phyloP scores from a whole-genome alignment of 495 filamentous ascomycete genomes.

The Talaromyces nanjingensis region DNA sequence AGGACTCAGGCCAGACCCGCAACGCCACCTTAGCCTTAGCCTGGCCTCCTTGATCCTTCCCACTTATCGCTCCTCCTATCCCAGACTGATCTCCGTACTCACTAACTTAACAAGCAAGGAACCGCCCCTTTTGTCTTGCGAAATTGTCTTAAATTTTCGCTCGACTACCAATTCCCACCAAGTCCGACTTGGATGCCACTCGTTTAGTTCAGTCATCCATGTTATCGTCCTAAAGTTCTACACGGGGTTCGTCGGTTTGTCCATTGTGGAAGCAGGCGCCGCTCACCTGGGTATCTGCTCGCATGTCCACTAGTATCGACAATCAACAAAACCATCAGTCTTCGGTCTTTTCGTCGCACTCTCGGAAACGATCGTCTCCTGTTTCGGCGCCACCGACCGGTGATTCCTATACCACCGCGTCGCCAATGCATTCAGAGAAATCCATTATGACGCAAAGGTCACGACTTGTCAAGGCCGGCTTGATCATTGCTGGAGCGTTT shows the following conservation, averaged over 20 bases:
- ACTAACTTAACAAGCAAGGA: background rate
- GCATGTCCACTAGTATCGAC: slow-evolving; percentile 45
- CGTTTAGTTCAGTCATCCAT: background rate
- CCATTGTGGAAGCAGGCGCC: background rate
- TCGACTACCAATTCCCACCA: background rate
- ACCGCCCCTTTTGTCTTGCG: background rate
- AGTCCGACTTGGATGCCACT: slow-evolving; percentile 3
- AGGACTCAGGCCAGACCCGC: background rate
- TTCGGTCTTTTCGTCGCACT: slow-evolving; percentile 10
- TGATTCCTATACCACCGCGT: background rate
- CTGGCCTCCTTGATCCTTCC: background rate
- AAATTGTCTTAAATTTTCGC: background rate
- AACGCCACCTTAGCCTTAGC: background rate
- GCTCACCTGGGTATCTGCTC: slow-evolving; percentile 20
- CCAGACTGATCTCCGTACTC: background rate
- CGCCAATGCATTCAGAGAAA: slow-evolving; percentile 10
- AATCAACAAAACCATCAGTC: slow-evolving; percentile 17
- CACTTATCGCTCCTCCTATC: background rate
- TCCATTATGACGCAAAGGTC: slow-evolving; percentile 63
- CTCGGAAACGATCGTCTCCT: slow-evolving; percentile 5
- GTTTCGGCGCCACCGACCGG: background rate
- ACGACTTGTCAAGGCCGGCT: slow-evolving; percentile 76
- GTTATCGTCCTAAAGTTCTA: background rate
- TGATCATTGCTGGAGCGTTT: slow-evolving; percentile 66
- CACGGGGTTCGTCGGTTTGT: background rate